A percentile compares a stretch with the other conserved stretches of the same genome.
Evolutionary conservation across 495 filamentous ascomycete genomes (phyloP).

Genomic region (Diplogelasinospora grovesii): DNA sequence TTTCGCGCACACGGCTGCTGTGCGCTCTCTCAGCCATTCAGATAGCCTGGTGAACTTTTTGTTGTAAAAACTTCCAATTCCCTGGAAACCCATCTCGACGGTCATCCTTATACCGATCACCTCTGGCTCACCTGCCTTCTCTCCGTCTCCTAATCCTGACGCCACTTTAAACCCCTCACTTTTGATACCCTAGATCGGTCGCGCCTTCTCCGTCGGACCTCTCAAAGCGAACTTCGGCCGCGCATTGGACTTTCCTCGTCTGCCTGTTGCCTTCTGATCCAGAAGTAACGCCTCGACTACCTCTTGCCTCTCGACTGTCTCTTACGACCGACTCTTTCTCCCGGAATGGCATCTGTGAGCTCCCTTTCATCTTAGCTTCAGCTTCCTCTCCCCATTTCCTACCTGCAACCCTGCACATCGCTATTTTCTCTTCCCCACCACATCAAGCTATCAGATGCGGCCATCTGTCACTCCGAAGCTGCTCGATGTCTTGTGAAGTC

Average conservation of each 20-base stretch:
- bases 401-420: not conserved
- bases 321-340: slow-evolving; percentile 1
- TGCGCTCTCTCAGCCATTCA: slow-evolving; percentile 15
- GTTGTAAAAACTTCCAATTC: slow-evolving; percentile 21
- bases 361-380: too few relatives aligned
- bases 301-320: not conserved
- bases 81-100: slow-evolving; percentile 3
- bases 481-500: not conserved
- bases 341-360: slow-evolving; percentile 31
- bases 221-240: slow-evolving; percentile 11
- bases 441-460: not conserved
- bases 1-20: slow-evolving; percentile 3
- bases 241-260: slow-evolving; percentile 10
- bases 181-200: slow-evolving; percentile 19
- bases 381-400: not conserved
- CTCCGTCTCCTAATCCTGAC: slow-evolving; percentile 9
- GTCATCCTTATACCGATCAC: not conserved
- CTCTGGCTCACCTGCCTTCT: not conserved
- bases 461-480: too few relatives aligned
- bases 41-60: slow-evolving; percentile 9
- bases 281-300: slow-evolving; percentile 1
- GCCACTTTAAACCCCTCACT: slow-evolving; percentile 3
- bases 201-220: slow-evolving; percentile 8
- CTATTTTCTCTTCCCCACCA: not conserved
- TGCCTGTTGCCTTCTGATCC: slow-evolving; percentile 12